Conservation (phyloP, 345 rosid genomes). For the Turritis glabra region DNA sequence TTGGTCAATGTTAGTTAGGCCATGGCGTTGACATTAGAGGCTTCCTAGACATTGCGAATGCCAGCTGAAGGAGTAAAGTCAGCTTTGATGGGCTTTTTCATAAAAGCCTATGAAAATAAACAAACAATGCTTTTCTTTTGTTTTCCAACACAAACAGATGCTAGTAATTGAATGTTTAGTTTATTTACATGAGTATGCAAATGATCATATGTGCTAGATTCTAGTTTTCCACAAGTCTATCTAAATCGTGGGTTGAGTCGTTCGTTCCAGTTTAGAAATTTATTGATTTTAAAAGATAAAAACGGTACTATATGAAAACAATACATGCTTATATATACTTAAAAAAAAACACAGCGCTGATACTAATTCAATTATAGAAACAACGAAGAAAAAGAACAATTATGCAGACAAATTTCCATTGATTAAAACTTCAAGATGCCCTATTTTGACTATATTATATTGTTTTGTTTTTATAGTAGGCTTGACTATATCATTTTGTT, state of each 20-base stretch:
- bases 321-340: too few relatives aligned
- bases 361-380: not conserved
- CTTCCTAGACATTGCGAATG: not conserved
- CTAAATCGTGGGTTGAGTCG: not conserved
- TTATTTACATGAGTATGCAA: not conserved
- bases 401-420: not conserved
- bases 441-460: not conserved
- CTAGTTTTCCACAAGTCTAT: not conserved
- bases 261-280: not conserved
- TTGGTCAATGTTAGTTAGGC: slow-evolving; percentile 1
- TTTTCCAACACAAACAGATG: not conserved
- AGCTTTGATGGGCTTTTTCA: not conserved
- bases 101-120: not conserved
- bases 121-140: not conserved
- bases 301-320: too few relatives aligned
- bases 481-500: too few relatives aligned
- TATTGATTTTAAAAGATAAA: too few relatives aligned
- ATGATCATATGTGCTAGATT: not conserved
- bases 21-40: not conserved
- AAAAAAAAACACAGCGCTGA: too few relatives aligned
- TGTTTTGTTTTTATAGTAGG: too few relatives aligned
- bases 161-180: not conserved
- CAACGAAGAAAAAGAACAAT: not conserved
- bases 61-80: not conserved
- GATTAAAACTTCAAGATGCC: not conserved